Percentiles rank a stretch among this genome's conserved stretches.
phyloP scores from a whole-genome alignment of 2,329 filamentous ascomycete species.

The Talaromyces piceae region DNA sequence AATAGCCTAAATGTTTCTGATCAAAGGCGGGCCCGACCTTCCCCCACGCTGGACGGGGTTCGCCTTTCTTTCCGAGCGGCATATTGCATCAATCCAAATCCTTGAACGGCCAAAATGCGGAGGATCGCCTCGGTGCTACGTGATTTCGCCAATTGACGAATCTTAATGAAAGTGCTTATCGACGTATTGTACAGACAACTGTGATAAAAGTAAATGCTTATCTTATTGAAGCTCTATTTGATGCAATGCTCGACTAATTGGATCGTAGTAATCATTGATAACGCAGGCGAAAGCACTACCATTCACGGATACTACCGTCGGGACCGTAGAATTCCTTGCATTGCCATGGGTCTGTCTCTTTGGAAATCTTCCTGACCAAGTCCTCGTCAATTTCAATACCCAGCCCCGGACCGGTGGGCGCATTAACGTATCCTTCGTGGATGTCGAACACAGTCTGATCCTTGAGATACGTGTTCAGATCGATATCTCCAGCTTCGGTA shows the following conservation, averaged over 20 bases:
- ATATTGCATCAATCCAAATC: background rate
- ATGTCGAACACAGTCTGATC: constrained; percentile 60
- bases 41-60: constrained; percentile 5
- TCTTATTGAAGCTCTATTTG: background rate
- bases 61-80: constrained; percentile 9
- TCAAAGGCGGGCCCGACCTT: background rate
- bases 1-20: background rate
- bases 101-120: too few relatives aligned
- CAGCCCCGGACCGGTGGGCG: constrained; percentile 54
- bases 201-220: background rate
- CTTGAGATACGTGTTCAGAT: constrained; percentile 59
- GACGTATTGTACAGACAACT: background rate
- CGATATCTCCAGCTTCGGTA: constrained; percentile 50
- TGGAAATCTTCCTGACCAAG: constrained; percentile 52
- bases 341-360: constrained; percentile 56
- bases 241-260: background rate
- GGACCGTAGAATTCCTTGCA: constrained; percentile 60
- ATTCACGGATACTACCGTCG: constrained; percentile 60
- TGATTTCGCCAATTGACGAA: background rate
- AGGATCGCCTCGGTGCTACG: background rate
- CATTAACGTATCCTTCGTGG: constrained; percentile 56
- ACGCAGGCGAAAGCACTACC: constrained; percentile 40
- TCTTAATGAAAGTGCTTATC: background rate
- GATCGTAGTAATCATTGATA: background rate
- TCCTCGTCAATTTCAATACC: constrained; percentile 68